Conservation (phyloP, 495 filamentous ascomycete species). For the Podospora pseudoanserina region DNA sequence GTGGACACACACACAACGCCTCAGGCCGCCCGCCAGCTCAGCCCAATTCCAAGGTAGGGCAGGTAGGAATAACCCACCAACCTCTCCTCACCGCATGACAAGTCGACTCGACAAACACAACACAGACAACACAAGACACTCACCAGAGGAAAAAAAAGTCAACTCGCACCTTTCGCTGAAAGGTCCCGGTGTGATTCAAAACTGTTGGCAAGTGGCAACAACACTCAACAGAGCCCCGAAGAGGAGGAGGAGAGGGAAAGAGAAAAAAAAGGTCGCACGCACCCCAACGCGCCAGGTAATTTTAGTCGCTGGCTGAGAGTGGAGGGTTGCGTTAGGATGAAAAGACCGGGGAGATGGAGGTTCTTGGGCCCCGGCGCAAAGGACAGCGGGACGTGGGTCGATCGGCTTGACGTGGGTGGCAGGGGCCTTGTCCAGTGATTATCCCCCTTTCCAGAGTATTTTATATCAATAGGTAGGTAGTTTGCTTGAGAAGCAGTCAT, state of each 20-base stretch:
- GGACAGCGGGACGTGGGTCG: conserved; percentile 33
- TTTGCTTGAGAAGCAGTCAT: no score
- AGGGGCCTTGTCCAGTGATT: neutral
- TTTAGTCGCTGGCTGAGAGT: conserved; percentile 30
- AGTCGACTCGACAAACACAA: conserved; percentile 1
- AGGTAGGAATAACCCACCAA: neutral
- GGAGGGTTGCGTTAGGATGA: conserved; percentile 34
- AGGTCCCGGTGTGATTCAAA: conserved; percentile 19
- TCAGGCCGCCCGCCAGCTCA: neutral
- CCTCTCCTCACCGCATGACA: neutral
- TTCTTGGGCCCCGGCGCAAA: conserved; percentile 34
- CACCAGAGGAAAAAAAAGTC: conserved; percentile 12
- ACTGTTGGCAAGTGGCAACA: conserved; percentile 18
- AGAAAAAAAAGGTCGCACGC: conserved; percentile 25
- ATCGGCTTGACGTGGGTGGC: conserved; percentile 23
- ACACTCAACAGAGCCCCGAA: conserved; percentile 16
- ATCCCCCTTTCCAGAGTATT: neutral
- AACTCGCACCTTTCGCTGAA: conserved; percentile 15
- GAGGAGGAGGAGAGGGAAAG: conserved; percentile 16
- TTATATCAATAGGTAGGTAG: neutral
- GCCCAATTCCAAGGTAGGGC: neutral
- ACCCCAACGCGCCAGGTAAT: conserved; percentile 26
- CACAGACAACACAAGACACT: neutral
- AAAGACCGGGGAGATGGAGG: conserved; percentile 34
- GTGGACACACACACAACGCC: neutral